Conservation (phyloP, 2,329 filamentous ascomycete genomes). For the Fonsecaea multimorphosa region DNA sequence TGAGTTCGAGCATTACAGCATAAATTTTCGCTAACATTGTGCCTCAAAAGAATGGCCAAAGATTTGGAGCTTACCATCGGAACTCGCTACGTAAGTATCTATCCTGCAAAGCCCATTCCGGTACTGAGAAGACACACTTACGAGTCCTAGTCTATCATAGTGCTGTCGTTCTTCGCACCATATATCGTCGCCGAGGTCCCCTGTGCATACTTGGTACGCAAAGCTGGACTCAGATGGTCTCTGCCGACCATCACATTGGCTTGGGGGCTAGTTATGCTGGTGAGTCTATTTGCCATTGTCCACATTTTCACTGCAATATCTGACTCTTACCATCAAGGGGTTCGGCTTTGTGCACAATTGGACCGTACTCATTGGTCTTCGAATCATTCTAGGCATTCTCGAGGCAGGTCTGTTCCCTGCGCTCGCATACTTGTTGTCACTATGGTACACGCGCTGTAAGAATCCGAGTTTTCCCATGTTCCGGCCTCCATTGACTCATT, state of each 20-base stretch:
- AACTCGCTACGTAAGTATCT: conserved; percentile 6
- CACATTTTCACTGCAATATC: no score
- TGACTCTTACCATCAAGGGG: no score
- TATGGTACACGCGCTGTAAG: conserved; percentile 31
- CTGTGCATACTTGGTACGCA: not conserved
- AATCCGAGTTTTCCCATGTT: no score
- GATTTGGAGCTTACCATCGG: conserved; percentile 17
- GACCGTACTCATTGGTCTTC: conserved; percentile 37
- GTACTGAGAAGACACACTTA: no score
- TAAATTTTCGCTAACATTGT: conserved; percentile 42
- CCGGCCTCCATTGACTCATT: no score
- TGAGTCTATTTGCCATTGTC: no score
- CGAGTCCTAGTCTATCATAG: conserved; percentile 54
- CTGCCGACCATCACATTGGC: conserved; percentile 41
- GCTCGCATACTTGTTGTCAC: conserved; percentile 6
- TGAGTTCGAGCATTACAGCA: no score
- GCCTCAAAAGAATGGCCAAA: conserved; percentile 30
- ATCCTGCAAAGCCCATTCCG: no score
- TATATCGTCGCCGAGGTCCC: conserved; percentile 56
- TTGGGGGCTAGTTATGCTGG: conserved; percentile 45
- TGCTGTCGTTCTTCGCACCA: conserved; percentile 74
- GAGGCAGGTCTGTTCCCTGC: conserved; percentile 52
- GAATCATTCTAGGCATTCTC: conserved; percentile 64
- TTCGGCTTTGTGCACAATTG: conserved; percentile 41
- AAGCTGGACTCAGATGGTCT: conserved; percentile 35